Evolutionary conservation across 2,329 filamentous ascomycete species (phyloP), one percentile per base, ranked within the genome.

Genomic region (Amesomyces nigricolor): DNA sequence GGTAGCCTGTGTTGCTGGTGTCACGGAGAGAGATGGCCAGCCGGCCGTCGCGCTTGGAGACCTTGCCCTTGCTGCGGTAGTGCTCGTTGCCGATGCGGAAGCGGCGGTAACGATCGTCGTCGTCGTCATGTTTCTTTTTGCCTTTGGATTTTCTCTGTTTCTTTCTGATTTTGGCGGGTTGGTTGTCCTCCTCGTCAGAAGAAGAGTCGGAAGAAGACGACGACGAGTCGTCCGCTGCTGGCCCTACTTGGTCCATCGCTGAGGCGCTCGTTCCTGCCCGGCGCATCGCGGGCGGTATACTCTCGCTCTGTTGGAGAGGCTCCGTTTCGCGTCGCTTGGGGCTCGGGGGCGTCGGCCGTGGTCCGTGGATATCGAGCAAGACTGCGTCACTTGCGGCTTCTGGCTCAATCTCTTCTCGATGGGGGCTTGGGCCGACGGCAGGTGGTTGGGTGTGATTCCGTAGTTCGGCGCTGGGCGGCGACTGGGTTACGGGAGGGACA

Each of bases 21-120:
- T 91, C 87, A 51, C 86, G 85, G 64, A 91, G 77, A 4, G 83
- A 86, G 58, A 91, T 88, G 58, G 82, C 83, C 47, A 91, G 70
- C 19, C 88, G 78, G 0, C 88, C 88, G 67, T 91, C 87, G 46
- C 73, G 77, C 67, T 82, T 86, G 2, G 79, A 83, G 1, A 89
- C 78, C 59, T 75, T 82, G 22, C 85, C 86, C 59, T 77, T 82
- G 1, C 83, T 87, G 17, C 73, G 76, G 68, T 84, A 87, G 48
- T 86, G 73, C 3, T 87, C 78, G 62, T 89, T 86, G 5, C 76
- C 77, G 16, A 89, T 74, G 39, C 73, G 73, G 67, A 89, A 86
- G 2, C 74, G 75, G 0, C 78, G 73, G 61, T 77, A 84, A 2
- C 57, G 69, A 54, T 71, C 66, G 7, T 65, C 62, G 3, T 57